phyloP scores from a whole-genome alignment of 306 rosid species.

The Prunus kanzakura region DNA sequence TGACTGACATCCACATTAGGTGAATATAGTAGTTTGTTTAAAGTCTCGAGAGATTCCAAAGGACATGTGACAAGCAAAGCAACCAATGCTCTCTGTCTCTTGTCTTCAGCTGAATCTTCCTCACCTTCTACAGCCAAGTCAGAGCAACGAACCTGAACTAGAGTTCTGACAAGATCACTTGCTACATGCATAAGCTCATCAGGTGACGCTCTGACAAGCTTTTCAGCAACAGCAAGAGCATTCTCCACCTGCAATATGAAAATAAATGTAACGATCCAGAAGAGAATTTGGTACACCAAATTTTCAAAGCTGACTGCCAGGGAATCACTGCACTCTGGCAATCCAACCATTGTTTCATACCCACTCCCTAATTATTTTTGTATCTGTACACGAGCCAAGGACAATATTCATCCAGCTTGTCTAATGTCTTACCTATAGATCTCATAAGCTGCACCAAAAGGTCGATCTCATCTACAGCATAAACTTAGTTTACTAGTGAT shows the following conservation, averaged over 20 bases:
- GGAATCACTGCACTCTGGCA: constrained; percentile 4
- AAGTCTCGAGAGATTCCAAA: constrained; percentile 62
- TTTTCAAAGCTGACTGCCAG: constrained; percentile 7
- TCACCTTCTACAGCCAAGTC: constrained; percentile 88
- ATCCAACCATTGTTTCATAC: constrained; percentile 15
- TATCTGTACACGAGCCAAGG: not conserved
- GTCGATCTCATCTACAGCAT: constrained; percentile 18
- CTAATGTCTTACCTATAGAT: constrained; percentile 6
- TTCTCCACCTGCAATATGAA: constrained; percentile 62
- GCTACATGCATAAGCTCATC: constrained; percentile 86
- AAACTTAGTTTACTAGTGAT: constrained; percentile 2
- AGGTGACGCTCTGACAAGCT: constrained; percentile 84
- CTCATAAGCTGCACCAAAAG: constrained; percentile 23
- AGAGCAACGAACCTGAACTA: constrained; percentile 88
- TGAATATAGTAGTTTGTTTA: constrained; percentile 77
- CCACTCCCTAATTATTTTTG: not conserved
- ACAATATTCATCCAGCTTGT: not conserved
- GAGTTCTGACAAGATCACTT: constrained; percentile 73
- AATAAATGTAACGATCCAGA: constrained; percentile 15
- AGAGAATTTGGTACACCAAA: not conserved
- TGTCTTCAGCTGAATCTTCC: constrained; percentile 82
- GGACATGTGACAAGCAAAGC: constrained; percentile 77
- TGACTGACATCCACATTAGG: constrained; percentile 90
- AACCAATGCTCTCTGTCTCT: constrained; percentile 78
- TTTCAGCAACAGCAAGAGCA: constrained; percentile 86